phyloP scores from a whole-genome alignment of 257 asterid genomes.

The Solanum raphanifolium region DNA sequence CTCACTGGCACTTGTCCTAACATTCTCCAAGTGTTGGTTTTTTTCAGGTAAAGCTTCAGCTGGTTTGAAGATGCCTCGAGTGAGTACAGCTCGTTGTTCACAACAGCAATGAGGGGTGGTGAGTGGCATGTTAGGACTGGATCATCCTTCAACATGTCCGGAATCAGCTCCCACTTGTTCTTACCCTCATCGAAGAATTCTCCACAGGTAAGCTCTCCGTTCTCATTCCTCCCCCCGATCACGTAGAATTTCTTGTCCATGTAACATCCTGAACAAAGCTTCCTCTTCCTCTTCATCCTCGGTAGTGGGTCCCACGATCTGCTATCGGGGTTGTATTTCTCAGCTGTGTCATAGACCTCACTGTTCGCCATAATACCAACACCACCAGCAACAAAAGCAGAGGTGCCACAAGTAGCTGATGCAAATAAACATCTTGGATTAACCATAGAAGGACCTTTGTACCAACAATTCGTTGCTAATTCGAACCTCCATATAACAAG shows the following conservation, averaged over 20 bases:
- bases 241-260: constrained; percentile 64
- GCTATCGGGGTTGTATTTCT: constrained; percentile 37
- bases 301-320: constrained; percentile 58
- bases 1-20: constrained; percentile 64
- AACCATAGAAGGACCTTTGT: constrained; percentile 59
- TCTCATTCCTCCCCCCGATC: constrained; percentile 56
- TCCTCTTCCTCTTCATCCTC: constrained; percentile 43
- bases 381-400: constrained; percentile 72
- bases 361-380: constrained; percentile 19
- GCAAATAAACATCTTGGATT: constrained; percentile 71
- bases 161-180: constrained; percentile 57
- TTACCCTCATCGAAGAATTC: constrained; percentile 44
- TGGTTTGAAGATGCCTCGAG: constrained; percentile 52
- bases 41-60: constrained; percentile 56
- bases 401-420: constrained; percentile 50
- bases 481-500: constrained; percentile 64
- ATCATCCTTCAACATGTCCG: constrained; percentile 57
- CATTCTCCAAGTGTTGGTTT: constrained; percentile 52
- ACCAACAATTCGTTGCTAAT: constrained; percentile 46
- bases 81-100: constrained; percentile 57
- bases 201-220: constrained; percentile 56
- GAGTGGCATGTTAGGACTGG: constrained; percentile 53
- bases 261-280: constrained; percentile 54
- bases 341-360: constrained; percentile 41
- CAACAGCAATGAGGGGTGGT: constrained; percentile 76